phyloP scores from a whole-genome alignment of 148 eudicot species.

The Pharnaceum exiguum region DNA sequence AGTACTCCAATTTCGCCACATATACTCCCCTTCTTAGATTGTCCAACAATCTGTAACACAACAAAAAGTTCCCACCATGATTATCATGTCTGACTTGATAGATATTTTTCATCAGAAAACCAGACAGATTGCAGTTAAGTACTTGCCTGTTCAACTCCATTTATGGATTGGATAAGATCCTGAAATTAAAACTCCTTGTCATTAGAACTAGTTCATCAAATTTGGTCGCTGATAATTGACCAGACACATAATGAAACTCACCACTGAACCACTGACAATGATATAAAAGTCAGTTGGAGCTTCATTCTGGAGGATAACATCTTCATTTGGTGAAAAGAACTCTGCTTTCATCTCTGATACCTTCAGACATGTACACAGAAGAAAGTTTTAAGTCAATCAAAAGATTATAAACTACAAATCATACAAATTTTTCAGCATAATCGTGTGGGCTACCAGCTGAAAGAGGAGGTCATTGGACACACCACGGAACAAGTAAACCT shows the following conservation, averaged over 20 bases:
- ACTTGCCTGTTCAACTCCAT: constrained; percentile 66
- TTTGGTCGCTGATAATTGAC: neutral
- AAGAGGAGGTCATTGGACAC: constrained; percentile 83
- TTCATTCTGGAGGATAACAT: constrained; percentile 69
- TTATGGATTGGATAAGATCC: constrained; percentile 43
- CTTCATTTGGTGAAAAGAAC: constrained; percentile 63
- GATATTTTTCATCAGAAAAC: neutral
- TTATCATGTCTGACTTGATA: neutral
- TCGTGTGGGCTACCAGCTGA: constrained; percentile 60
- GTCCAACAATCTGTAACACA: constrained; percentile 50
- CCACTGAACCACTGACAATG: constrained; percentile 77
- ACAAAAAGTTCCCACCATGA: neutral
- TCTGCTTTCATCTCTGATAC: constrained; percentile 96
- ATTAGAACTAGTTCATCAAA: constrained; percentile 1
- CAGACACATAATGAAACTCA: neutral
- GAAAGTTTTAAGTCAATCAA: neutral
- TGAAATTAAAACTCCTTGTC: constrained; percentile 23
- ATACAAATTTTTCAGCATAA: neutral
- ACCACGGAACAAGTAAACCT: constrained; percentile 68
- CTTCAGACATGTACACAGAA: constrained; percentile 19
- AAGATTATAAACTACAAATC: neutral
- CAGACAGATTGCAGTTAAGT: neutral
- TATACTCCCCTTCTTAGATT: constrained; percentile 56
- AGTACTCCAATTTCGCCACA: constrained; percentile 94
- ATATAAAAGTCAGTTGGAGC: constrained; percentile 86